phyloP scores from a whole-genome alignment of 2,329 filamentous ascomycete genomes.

The Phyllosticta paracitricarpa region DNA sequence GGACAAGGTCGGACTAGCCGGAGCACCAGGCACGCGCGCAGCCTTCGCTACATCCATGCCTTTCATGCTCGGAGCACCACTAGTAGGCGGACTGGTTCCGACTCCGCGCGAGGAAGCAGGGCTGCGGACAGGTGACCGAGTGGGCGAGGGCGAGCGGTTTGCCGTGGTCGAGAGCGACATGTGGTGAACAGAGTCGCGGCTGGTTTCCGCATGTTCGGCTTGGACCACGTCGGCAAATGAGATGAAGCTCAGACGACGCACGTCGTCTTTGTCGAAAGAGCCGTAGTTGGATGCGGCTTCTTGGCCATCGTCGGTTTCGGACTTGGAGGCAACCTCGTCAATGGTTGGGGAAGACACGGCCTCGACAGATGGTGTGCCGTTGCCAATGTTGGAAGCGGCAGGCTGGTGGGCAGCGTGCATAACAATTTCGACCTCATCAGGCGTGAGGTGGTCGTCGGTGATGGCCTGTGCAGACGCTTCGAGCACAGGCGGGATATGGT shows the following conservation, averaged over 20 bases:
- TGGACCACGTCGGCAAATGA: conserved; percentile 95
- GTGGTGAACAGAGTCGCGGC: conserved; percentile 60
- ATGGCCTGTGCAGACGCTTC: conserved; percentile 89
- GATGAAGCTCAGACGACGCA: conserved; percentile 83
- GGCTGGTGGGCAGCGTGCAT: conserved; percentile 78
- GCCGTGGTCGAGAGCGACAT: conserved; percentile 54
- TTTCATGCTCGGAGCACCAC: conserved; percentile 64
- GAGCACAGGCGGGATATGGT: conserved; percentile 83
- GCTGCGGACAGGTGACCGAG: conserved; percentile 54
- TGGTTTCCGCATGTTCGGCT: conserved; percentile 61
- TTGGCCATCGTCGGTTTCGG: conserved; percentile 28
- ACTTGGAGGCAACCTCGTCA: conserved; percentile 19
- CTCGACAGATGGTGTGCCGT: conserved; percentile 13
- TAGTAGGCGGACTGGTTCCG: conserved; percentile 64
- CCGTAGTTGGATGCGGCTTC: conserved; percentile 68
- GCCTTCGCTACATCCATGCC: conserved; percentile 54
- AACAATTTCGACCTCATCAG: conserved; percentile 85
- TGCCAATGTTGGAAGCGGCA: conserved; percentile 45
- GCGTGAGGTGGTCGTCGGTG: conserved; percentile 73
- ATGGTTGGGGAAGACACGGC: conserved; percentile 24
- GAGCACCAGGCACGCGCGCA: conserved; percentile 28
- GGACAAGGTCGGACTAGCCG: conserved; percentile 48
- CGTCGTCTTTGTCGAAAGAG: conserved; percentile 64
- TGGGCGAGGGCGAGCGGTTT: conserved; percentile 58
- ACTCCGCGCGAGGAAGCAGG: conserved; percentile 62